Base-by-base conservation (phyloP, 352 stramenopile genomes). In the Pythium insidiosum region DNA sequence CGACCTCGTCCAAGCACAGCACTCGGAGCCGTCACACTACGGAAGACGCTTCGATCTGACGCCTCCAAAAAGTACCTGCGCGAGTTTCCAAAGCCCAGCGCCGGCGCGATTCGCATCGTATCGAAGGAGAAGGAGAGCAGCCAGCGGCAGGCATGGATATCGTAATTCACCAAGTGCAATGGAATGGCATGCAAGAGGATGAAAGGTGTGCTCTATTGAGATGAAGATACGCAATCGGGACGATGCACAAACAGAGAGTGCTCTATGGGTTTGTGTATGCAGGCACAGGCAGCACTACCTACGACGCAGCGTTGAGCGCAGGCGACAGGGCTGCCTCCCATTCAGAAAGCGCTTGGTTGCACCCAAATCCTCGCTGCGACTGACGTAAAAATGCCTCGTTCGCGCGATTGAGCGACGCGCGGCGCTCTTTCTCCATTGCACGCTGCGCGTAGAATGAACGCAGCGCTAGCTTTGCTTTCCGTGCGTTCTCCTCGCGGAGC, bases 61-160 rank as follows among this genome's bases (percentile, higher is more conserved):
- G 5, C 18, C 38, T 49, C 60, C 0, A 38, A 47, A 0, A 67
- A 70, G 19, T 86, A 86, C 46, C 22, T 78, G 28, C 66, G 73
- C 11, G 73, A 86, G 39, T 86, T 86, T 31, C 68, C 73, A 1
- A 73, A 70, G 38, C 73, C 73, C 4, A 57, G 63, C 15, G 33
- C 62, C 19, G 73, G 70, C 5, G 54, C 79, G 6, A 66, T 84
- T n/a, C n/a, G n/a, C n/a, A n/a, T n/a, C n/a, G n/a, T n/a, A n/a
- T n/a, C n/a, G n/a, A 26, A 36, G 28, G 10, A 47, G n/a, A 59
- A 50, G 11, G 23, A 43, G 2, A 42, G 25, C 15, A 53, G 53
- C 4, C 63, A 82, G 35, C 61, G 70, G 10, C 57, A 73, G 3
- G 70, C 70, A 9, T 86, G 73, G 73, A 68, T 68, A 53, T 63